Base-by-base conservation (phyloP, 2,329 filamentous ascomycete genomes). In the Aspergillus novofumigatus region DNA sequence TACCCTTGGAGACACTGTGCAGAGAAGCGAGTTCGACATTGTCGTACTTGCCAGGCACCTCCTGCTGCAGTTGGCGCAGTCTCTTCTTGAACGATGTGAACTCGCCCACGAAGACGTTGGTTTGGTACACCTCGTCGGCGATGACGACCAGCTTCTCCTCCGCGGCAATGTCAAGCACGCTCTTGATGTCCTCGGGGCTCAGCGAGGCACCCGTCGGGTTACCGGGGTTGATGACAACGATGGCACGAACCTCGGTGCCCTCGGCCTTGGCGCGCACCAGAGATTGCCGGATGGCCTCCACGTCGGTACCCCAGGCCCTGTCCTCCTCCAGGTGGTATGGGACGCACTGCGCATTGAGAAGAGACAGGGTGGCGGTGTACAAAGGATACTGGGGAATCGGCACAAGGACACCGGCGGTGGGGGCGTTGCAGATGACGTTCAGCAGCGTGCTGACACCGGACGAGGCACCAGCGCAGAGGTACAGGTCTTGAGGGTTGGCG, bases 121-220 rank as follows among this genome's bases (percentile, higher is more conserved):
- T 97, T 79, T 99, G 94, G 84, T 99, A 99, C 41, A 99, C 94
- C 77, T 99, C 94, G 71, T 99, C 94, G 53, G 94, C 94, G 69
- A 99, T 85, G 63, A 97, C 81, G 55, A 97, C 92, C 26, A 99
- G 83, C 66, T 88, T 86, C 81, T 97, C 86, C 74, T 92, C 82
- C 28, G 86, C 87, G 42, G 94, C 93, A 62, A 97, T 89, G 62
- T 94, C 86, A 65, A 97, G 83, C n/a, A 97, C 90, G 52, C 83
- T 82, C 69, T 88, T 86, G 74, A 99, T 87, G 69, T 97, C 91
- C 21, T 86, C 82, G 63, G 89, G 83, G 38, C 87, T 81, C 20
- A 99, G 84, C 53, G 88, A 94, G 52, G 92, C 91, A 64, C 94
- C 94, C 2, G 94, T 99, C 3, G 94, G 94, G 79, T 99, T 99